These are phyloP conservation scores for Elsinoe arachidis DNA, from an alignment of 2,329 filamentous ascomycete genomes.

Conservation along the genomic window DNA sequence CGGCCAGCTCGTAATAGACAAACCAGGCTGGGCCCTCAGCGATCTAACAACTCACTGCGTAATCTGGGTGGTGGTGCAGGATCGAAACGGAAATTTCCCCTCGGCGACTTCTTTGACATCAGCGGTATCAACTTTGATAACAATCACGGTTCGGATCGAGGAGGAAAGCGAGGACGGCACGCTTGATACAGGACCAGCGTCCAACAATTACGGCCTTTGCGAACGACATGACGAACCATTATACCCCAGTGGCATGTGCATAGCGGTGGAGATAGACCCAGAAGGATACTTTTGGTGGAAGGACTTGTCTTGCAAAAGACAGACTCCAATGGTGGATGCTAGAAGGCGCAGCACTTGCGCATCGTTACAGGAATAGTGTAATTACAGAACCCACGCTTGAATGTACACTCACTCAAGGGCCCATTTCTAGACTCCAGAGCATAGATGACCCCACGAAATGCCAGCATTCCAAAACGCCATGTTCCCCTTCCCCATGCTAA, in stretches of 20 bases:
- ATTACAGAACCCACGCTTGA: too few species aligned
- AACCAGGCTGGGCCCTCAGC: background rate
- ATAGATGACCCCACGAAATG: background rate
- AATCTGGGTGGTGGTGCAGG: slow-evolving; percentile 56
- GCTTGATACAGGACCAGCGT: slow-evolving; percentile 19
- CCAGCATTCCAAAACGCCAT: background rate
- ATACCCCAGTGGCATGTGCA: slow-evolving; percentile 8
- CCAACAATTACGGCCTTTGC: background rate
- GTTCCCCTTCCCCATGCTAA: background rate
- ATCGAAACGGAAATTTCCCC: slow-evolving; percentile 63
- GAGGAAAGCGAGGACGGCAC: slow-evolving; percentile 29
- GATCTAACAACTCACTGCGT: slow-evolving; percentile 19
- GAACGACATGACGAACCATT: background rate
- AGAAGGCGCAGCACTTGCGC: too few species aligned
- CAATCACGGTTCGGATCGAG: slow-evolving; percentile 42
- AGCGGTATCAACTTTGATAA: slow-evolving; percentile 50
- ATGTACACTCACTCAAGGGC: too few species aligned
- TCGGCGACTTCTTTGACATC: slow-evolving; percentile 67
- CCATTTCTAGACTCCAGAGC: background rate
- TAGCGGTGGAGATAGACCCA: background rate
- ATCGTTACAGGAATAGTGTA: too few species aligned
- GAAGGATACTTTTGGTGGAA: background rate
- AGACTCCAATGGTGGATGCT: background rate
- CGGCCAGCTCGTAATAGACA: slow-evolving; percentile 21
- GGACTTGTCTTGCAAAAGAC: background rate